Percentiles rank a stretch among this genome's conserved stretches.
These are phyloP conservation scores for Exserohilum rostratum DNA, from an alignment of 2,329 filamentous ascomycete genomes.

Conservation along the genomic window DNA sequence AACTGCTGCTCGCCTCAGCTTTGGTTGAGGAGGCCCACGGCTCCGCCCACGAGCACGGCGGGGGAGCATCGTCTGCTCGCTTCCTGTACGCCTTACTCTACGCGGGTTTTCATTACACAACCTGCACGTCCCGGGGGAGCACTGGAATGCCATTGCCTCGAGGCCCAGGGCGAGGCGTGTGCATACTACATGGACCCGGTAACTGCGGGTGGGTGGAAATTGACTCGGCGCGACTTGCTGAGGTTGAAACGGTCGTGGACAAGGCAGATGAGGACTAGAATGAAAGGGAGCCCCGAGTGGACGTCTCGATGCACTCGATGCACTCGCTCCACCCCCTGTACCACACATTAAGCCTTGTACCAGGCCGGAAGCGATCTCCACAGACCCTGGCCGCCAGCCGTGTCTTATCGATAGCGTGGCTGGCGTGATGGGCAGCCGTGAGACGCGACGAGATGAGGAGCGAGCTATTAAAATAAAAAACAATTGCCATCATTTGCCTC, in stretches of 20 bases:
- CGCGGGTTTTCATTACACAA: too few relatives aligned
- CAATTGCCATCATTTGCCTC: neutral
- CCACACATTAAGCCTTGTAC: neutral
- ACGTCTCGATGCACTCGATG: conserved; percentile 7
- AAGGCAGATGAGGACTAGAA: conserved; percentile 7
- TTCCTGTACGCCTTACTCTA: too few relatives aligned
- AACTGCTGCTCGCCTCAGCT: neutral
- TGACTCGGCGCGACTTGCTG: conserved; percentile 2
- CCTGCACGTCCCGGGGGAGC: neutral
- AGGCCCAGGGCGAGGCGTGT: neutral
- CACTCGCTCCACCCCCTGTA: neutral
- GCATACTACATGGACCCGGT: neutral
- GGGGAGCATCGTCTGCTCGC: neutral
- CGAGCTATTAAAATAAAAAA: neutral
- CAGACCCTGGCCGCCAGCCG: conserved; percentile 1
- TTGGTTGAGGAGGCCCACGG: neutral
- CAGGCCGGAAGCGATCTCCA: conserved; percentile 8
- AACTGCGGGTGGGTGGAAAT: conserved; percentile 4
- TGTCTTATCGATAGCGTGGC: conserved; percentile 13
- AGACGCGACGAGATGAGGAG: neutral
- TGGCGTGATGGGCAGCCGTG: neutral
- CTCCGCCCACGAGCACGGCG: neutral
- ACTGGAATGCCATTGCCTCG: conserved; percentile 1
- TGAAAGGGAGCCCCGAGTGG: conserved; percentile 9
- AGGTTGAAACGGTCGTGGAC: conserved; percentile 7